These are phyloP conservation scores for Clathrospora elynae DNA, from an alignment of 2,329 filamentous ascomycete genomes.

Conservation along the genomic window DNA sequence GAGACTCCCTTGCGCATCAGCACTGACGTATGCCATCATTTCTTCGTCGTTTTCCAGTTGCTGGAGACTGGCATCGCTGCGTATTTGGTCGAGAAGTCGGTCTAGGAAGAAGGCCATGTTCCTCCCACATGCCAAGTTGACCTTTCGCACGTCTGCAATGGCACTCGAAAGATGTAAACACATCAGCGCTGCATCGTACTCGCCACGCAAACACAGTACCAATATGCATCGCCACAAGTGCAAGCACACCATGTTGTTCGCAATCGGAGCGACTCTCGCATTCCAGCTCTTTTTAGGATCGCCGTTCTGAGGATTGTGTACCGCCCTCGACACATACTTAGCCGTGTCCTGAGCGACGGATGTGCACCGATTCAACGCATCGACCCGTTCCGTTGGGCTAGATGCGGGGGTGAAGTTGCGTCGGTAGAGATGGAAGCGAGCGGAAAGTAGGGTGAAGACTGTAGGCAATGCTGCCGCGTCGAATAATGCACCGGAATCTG, in stretches of 20 bases:
- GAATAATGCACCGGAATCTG: constrained; percentile 67
- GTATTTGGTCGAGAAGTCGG: constrained; percentile 63
- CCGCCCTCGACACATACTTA: constrained; percentile 70
- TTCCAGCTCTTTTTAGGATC: constrained; percentile 53
- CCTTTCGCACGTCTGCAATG: constrained; percentile 71
- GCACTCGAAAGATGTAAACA: constrained; percentile 74
- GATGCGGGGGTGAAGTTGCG: constrained; percentile 82
- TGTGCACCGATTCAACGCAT: constrained; percentile 78
- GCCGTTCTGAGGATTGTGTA: constrained; percentile 51
- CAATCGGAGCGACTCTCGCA: constrained; percentile 65
- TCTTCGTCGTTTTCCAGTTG: constrained; percentile 75
- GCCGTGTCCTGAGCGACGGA: constrained; percentile 78
- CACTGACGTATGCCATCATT: constrained; percentile 81
- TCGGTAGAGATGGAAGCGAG: constrained; percentile 82
- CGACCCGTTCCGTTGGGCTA: constrained; percentile 66
- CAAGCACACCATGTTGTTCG: constrained; percentile 75
- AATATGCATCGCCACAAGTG: constrained; percentile 89
- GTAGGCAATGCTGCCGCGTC: constrained; percentile 77
- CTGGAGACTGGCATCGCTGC: constrained; percentile 49
- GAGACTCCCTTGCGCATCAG: constrained; percentile 80
- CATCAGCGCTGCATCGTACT: constrained; percentile 72
- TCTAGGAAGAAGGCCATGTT: constrained; percentile 82
- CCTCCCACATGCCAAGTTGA: constrained; percentile 79
- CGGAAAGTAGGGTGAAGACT: constrained; percentile 77
- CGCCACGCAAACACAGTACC: constrained; percentile 75